These are phyloP conservation scores for Lachnellula subtilissima DNA, from an alignment of 2,329 filamentous ascomycete species.

Conservation along the genomic window DNA sequence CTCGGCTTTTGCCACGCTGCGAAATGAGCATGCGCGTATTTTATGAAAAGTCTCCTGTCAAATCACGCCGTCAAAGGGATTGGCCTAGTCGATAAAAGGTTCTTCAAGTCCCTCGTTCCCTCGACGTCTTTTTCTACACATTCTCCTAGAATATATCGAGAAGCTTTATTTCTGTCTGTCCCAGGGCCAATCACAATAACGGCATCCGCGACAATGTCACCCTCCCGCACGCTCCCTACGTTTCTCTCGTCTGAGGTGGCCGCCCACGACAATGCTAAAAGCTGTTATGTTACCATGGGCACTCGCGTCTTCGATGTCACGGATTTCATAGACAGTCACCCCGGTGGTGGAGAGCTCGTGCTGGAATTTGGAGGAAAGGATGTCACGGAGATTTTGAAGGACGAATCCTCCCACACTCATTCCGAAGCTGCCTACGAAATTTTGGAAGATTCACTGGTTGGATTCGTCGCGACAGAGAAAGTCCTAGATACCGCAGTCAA, in stretches of 20 bases:
- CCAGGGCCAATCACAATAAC: neutral
- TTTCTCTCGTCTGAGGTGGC: conserved; percentile 77
- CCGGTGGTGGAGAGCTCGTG: conserved; percentile 82
- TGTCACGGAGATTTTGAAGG: conserved; percentile 74
- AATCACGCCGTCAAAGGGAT: neutral
- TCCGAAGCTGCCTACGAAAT: conserved; percentile 95
- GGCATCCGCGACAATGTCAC: conserved; percentile 51
- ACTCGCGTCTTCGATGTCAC: conserved; percentile 93
- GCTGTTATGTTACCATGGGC: conserved; percentile 90
- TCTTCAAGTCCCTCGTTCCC: neutral
- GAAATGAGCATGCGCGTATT: neutral
- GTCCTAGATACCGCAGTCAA: conserved; percentile 34
- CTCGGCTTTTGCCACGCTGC: neutral
- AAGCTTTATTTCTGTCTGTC: neutral
- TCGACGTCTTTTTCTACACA: neutral
- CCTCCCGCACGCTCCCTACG: conserved; percentile 74
- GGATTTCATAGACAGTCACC: conserved; percentile 83
- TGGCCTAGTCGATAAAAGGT: neutral
- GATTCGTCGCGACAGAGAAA: conserved; percentile 63
- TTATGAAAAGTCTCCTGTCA: neutral
- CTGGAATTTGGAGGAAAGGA: conserved; percentile 89
- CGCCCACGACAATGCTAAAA: conserved; percentile 71
- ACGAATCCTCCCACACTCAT: conserved; percentile 77
- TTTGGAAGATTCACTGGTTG: conserved; percentile 79
- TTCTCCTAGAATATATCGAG: neutral